Evolutionary conservation across 805 yeast species (phyloP), one percentile per base, ranked within the genome.

Genomic region (Hanseniaspora vineae): DNA sequence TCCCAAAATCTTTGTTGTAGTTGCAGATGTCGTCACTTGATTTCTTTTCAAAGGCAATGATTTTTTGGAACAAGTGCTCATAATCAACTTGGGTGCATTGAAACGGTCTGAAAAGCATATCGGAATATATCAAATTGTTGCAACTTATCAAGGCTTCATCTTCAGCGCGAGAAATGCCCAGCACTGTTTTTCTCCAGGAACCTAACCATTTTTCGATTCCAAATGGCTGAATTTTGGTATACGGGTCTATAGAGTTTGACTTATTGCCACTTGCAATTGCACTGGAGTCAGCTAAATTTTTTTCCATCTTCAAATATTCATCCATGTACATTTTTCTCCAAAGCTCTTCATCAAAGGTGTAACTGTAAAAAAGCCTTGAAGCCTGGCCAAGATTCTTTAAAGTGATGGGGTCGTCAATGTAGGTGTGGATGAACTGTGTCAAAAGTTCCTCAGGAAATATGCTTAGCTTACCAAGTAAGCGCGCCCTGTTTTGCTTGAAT

Each of bases 81-180:
- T 84, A 84, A 57, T 83, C 72, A 17, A 85, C 69, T 52, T 81
- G 83, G 0, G 94, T 72, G 52, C 92, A 81, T 57, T 85, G 92
- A 56, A 75, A 87, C 2, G 96, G 96, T 45, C 92, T 70, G 60
- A 80, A 88, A 13, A 89, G 62, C n/a, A 76, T 54, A 58, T 88
- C 96, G 0, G 94, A 83, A 58, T 81, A 85, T 3, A 87, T 55
- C 32, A 77, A 55, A 50, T 73, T 72, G 29, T 66, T 73, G 0
- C 68, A 66, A 49, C 72, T 71, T 8, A 80, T 54, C 13, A 51
- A 49, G 14, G 77, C 72, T 31, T 77, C 81, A 31, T 60, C 60
- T 12, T 64, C 48, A 9, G 54, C 57, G 3, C 46, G 50, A 6
- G 64, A 56, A n/a, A 71, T 51, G 0, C 64, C 59, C 51, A 78